Base-by-base conservation (phyloP, 2,329 filamentous ascomycete genomes). In the Aspergillus caelatus region DNA sequence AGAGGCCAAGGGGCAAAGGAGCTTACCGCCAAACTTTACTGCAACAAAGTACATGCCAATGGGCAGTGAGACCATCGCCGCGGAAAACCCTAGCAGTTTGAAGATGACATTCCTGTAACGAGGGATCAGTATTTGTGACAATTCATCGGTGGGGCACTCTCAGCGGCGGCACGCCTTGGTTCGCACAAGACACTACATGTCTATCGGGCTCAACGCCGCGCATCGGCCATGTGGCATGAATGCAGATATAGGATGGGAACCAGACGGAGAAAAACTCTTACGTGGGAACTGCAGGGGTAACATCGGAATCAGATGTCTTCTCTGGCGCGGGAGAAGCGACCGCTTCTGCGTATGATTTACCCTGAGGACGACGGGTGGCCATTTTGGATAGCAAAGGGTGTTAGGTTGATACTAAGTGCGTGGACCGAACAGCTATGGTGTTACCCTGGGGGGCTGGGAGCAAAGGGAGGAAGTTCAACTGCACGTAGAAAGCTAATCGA, bases 11-110 rank as follows among this genome's bases (percentile, higher is more conserved):
- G 16, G 53, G 55, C 59, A 45, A 54, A 26, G 32, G 48, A 52
- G 74, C 81, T 61, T 81, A 94, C 94, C 94, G 70, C 84, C 83
- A 79, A 96, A 97, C 73, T 94, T 86, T 32, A 96, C 84, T 0
- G 91, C 91, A 53, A 91, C 73, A 77, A 96, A 99, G 79, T 97
- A 99, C 48, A 91, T 93, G 46, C 92, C 89, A 70, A 99, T 92
- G 16, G 95, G 95, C 23, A 91, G 80, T 19, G 91, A 86, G 64
- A 97, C 86, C 94, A 99, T 98, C 75, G 93, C 94, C 45, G 94
- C 82, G 0, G 94, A 96, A 80, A 97, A 98, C 67, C 86, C 89
- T 19, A 98, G 85, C 23, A 99, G 88, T 81, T 98, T 99, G 74
- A 89, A 81, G 68, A 99, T 95, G 68, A 98, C 93, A 74, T 91